Evolutionary conservation across 2,329 filamentous ascomycete genomes (phyloP).

Genomic region (Mollisiaceae sp.): DNA sequence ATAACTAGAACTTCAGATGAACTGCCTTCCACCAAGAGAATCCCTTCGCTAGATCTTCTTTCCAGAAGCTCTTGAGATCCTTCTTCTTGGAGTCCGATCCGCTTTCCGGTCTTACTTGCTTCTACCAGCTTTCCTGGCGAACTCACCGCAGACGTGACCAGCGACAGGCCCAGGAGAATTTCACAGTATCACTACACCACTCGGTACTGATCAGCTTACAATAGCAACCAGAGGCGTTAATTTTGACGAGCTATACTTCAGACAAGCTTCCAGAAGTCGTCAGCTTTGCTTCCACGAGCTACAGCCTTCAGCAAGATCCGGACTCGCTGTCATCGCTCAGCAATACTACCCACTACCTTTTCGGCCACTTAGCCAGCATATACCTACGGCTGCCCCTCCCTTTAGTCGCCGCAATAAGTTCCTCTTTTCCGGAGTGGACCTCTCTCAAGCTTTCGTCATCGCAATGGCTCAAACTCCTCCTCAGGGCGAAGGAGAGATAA

Average conservation of each 20-base stretch:
- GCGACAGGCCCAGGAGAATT: not conserved
- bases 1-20: conserved; percentile 38
- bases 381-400: conserved; percentile 7
- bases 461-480: conserved; percentile 44
- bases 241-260: not conserved
- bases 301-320: conserved; percentile 6
- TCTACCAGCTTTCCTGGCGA: conserved; percentile 20
- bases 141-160: conserved; percentile 14
- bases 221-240: conserved; percentile 7
- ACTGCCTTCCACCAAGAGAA: conserved; percentile 33
- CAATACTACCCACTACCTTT: not conserved
- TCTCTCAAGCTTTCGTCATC: conserved; percentile 4
- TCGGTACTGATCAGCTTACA: not conserved
- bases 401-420: conserved; percentile 6
- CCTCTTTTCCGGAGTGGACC: not conserved
- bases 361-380: conserved; percentile 14
- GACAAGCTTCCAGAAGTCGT: not conserved
- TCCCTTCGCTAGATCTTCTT: conserved; percentile 34
- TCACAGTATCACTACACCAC: conserved; percentile 9
- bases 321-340: conserved; percentile 1
- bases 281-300: conserved; percentile 2
- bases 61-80: conserved; percentile 37
- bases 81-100: conserved; percentile 25
- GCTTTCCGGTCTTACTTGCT: conserved; percentile 33
- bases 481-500: conserved; percentile 45